Evolutionary conservation across 768 basidiomycete species (phyloP), one percentile per base, ranked within the genome.

Genomic region (Lentinula sp.): DNA sequence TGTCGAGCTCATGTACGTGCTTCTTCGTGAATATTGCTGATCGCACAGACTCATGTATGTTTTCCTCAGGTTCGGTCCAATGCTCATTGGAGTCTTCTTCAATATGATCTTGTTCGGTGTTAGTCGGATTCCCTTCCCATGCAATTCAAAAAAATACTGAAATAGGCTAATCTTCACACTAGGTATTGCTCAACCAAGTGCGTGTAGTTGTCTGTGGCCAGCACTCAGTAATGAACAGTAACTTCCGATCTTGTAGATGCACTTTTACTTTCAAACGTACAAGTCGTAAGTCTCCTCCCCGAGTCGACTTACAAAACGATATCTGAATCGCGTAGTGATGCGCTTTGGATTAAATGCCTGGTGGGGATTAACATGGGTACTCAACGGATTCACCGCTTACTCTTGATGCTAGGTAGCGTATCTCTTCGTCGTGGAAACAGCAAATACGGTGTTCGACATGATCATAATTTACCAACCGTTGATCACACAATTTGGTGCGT

Each of bases 391-490:
- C 9, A 9, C 23, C 21, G 43, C 43, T 48, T 13, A 45, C 49
- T 42, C 37, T 2, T 16, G 11, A 3, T 9, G 1, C 18, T 62
- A 80, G 78, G 75, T 80, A 3, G 60, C 75, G 21, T 78, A 75
- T 61, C 65, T 81, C 5, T 79, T 82, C 62, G 42, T 75, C 15
- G 62, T 75, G 16, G 80, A 80, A 60, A 75, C 77, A 0, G 57
- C 75, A 1, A 80, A 80, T 60, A 79, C 79, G 2, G 78, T 65
- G 5, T 75, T 74, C 62, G 75, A 78, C 64, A 77, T 81, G 57
- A 73, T 70, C 5, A 75, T 80, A 66, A 74, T 81, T 67, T 82
- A 76, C 54, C 74, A 82, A 61, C 79, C 80, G 0, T 70, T 82
- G 1, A 78, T 82, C 23, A 53, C 69, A 34, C 67, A 77, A 61